phyloP scores from a whole-genome alignment of 2,329 filamentous ascomycete species.

The Aschersonia sp. region DNA sequence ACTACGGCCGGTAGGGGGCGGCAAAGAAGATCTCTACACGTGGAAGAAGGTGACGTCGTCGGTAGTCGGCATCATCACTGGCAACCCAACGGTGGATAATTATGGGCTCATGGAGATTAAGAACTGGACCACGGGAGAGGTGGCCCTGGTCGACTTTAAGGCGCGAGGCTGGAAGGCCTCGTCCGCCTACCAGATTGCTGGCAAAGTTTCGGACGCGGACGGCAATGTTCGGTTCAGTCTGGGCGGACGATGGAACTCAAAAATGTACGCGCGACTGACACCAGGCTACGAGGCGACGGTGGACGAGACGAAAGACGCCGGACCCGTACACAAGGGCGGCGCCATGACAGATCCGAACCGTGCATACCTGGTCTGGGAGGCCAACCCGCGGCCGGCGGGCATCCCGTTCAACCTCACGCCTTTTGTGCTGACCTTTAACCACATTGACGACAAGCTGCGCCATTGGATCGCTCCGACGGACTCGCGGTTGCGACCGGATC shows the following conservation, averaged over 20 bases:
- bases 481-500: slow-evolving; percentile 82
- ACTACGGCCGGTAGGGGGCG: slow-evolving; percentile 60
- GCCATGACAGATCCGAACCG: slow-evolving; percentile 51
- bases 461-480: slow-evolving; percentile 81
- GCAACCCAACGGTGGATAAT: slow-evolving; percentile 92
- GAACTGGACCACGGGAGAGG: slow-evolving; percentile 91
- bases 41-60: slow-evolving; percentile 99
- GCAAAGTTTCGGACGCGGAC: slow-evolving; percentile 66
- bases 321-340: slow-evolving; percentile 24
- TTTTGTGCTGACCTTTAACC: slow-evolving; percentile 89
- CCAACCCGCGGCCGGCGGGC: slow-evolving; percentile 61
- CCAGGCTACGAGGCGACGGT: slow-evolving; percentile 74
- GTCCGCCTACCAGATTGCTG: slow-evolving; percentile 76
- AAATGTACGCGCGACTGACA: slow-evolving; percentile 84
- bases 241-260: slow-evolving; percentile 93
- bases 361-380: slow-evolving; percentile 88
- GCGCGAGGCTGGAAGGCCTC: slow-evolving; percentile 89
- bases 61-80: slow-evolving; percentile 96
- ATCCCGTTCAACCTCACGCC: slow-evolving; percentile 97
- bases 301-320: slow-evolving; percentile 34
- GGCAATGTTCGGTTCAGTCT: slow-evolving; percentile 80
- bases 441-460: slow-evolving; percentile 66
- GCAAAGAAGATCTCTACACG: slow-evolving; percentile 77
- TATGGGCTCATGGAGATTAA: slow-evolving; percentile 95
- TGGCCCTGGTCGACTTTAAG: slow-evolving; percentile 86